Evolutionary conservation across 1,284 basidiomycete species (phyloP), one percentile per base, ranked within the genome.

Genomic region (Melampsora occidentalis): DNA sequence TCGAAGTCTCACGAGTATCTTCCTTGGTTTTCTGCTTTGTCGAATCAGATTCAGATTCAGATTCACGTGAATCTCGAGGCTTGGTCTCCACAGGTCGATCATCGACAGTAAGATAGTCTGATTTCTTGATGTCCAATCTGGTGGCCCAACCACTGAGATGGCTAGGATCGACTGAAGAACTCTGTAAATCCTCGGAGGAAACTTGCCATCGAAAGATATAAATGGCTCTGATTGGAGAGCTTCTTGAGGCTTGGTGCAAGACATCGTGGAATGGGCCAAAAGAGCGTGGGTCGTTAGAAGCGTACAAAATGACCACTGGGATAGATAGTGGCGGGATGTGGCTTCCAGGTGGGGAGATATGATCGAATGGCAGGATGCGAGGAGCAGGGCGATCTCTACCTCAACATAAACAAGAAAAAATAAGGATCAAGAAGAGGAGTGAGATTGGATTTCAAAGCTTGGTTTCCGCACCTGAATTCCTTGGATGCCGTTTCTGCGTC

Each of bases 81-180:
- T 22, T 61, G 28, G 48, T 18, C 39, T 68, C 79, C 2, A 79
- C 31, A 12, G 79, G 77, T 66, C 94, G 85, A 82, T 97, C 94
- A 81, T 97, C 94, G 2, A 98, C 86, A 2, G 92, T 94, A 18
- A 98, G 88, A 82, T 99, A 99, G 82, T 99, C 96, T 85, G 90
- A 97, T 84, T 96, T 97, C 86, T 99, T 99, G 80, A 99, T 84
- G 80, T 97, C 93, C 73, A 99, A 86, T 35, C 91, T 87, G 7
- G 95, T 94, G 3, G 95, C 95, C 80, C 93, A 99, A 6, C 96
- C 95, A 7, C 91, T 89, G 5, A 98, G 84, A 78, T 87, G 87
- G 14, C 82, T 83, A 35, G 78, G 78, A 16, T 33, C 31, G 7
- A 28, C 31, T 10, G 49, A 33, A 31, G 69, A 51, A 22, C 51